phyloP scores from a whole-genome alignment of 2,329 filamentous ascomycete genomes.

The Coniochaeta sp. region DNA sequence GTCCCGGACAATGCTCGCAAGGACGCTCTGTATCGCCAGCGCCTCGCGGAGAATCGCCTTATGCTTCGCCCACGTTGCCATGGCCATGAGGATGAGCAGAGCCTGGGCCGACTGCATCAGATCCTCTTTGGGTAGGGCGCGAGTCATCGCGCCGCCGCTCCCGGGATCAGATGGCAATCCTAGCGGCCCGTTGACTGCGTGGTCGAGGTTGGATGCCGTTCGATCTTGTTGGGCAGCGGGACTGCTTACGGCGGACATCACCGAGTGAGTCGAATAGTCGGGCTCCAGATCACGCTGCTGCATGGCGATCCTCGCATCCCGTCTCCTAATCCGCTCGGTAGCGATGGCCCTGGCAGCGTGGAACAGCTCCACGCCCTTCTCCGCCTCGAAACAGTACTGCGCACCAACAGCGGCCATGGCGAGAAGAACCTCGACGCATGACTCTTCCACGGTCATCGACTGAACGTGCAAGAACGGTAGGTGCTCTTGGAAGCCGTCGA shows the following conservation, averaged over 20 bases:
- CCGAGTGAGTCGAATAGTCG: slow-evolving; percentile 5
- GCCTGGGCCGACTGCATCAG: slow-evolving; percentile 42
- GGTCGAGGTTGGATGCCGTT: neutral
- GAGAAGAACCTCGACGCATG: slow-evolving; percentile 33
- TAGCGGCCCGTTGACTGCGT: slow-evolving; percentile 3
- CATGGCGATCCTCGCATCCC: slow-evolving; percentile 33
- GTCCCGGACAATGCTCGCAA: slow-evolving; percentile 47
- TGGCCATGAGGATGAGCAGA: slow-evolving; percentile 45
- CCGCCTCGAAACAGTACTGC: slow-evolving; percentile 39
- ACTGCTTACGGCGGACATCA: neutral
- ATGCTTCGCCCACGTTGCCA: slow-evolving; percentile 53
- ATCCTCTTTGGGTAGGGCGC: slow-evolving; percentile 1
- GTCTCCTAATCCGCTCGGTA: slow-evolving; percentile 39
- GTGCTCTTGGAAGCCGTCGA: slow-evolving; percentile 34
- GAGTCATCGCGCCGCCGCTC: neutral
- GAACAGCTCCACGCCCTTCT: slow-evolving; percentile 47
- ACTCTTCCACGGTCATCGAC: slow-evolving; percentile 6
- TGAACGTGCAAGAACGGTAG: slow-evolving; percentile 28
- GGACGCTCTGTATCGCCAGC: slow-evolving; percentile 46
- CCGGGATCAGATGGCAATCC: slow-evolving; percentile 3
- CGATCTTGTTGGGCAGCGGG: neutral
- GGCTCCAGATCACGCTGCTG: slow-evolving; percentile 4
- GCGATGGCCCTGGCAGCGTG: slow-evolving; percentile 48
- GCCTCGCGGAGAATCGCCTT: slow-evolving; percentile 49
- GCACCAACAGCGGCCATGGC: slow-evolving; percentile 42